Evolutionary conservation across 441 rosid genomes (phyloP), one percentile per base, ranked within the genome.

Genomic region (Biscutella laevigata): DNA sequence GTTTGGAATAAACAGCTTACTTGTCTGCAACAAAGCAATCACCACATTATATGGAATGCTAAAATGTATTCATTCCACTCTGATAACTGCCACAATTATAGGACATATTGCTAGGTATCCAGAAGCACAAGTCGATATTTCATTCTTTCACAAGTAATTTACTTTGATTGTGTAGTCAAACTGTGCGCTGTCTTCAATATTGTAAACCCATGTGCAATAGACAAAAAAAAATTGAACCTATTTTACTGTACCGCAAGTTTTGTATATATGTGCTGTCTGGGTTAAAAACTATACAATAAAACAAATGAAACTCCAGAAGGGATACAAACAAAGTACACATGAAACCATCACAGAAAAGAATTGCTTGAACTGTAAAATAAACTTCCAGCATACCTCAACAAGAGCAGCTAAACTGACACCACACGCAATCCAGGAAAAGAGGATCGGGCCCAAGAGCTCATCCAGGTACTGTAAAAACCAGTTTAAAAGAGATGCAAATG

Each of bases 401-500:
- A 94, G 88, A 51, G 96, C 83, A 77, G 71, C 80, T 64, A 94
- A 74, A 71, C 88, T 94, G 63, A 94, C 89, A 70, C 85, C 87
- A 66, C 95, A 86, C 25, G 77, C 76, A 73, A 83, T 83, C 99
- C 99, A 94, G 72, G 61, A 76, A 69, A 84, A 89, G 45, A 94
- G 78, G 72, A 94, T 79, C 4, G 95, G 69, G 24, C 95, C 96
- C 61, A 80, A 58, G 61, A 89, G 81, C 74, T 94, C 88, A 73
- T 89, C 96, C 71, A 94, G 72, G 76, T 94, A 94, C 99, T 94
- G 89, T 64, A 74, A 20, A 50, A 56, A 33, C 10, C 36, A 19
- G 12, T 27, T 27, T 58, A 40, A 34, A 59, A 22, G 37, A 60
- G 41, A 28, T 40, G 33, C 25, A 44, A 11, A 33, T 64, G 6